Percentiles rank a stretch among this genome's conserved stretches.
Evolutionary conservation across 768 basidiomycete genomes (phyloP).

Genomic region (Rhizopogon sp.): DNA sequence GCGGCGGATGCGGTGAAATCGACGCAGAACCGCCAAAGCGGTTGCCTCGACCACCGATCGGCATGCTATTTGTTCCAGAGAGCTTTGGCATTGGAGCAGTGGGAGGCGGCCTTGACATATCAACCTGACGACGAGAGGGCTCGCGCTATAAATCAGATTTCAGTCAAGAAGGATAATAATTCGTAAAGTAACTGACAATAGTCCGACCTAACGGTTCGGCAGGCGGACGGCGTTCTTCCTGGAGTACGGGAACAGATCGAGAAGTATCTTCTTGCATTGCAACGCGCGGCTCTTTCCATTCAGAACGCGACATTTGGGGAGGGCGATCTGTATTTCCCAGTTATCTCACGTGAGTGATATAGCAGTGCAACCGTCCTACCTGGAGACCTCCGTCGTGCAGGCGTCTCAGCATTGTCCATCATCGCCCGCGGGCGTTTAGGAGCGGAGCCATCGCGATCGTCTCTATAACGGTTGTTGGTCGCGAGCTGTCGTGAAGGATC

Average conservation of each 20-base stretch:
- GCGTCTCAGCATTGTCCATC: conserved; percentile 16
- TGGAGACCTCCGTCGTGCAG: not conserved
- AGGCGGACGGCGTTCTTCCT: conserved; percentile 12
- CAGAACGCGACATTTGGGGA: not conserved
- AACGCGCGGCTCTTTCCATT: not conserved
- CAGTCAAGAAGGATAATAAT: not conserved
- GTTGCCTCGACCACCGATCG: conserved; percentile 20
- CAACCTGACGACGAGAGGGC: conserved; percentile 5
- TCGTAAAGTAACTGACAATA: conserved; percentile 12
- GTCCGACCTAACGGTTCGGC: conserved; percentile 9
- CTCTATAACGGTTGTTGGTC: conserved; percentile 9
- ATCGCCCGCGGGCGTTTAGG: conserved; percentile 34
- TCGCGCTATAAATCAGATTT: conserved; percentile 15
- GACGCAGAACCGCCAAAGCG: conserved; percentile 15
- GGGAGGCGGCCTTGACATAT: conserved; percentile 7
- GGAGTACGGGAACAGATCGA: conserved; percentile 9
- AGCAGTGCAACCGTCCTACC: not conserved
- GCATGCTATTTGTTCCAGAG: conserved; percentile 28
- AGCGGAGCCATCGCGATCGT: conserved; percentile 19
- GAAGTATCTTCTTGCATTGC: conserved; percentile 6
- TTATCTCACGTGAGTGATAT: not conserved
- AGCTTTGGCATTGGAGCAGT: conserved; percentile 18
- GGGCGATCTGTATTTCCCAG: not conserved
- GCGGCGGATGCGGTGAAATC: conserved; percentile 3
- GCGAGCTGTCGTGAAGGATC: conserved; percentile 16